Conservation (phyloP, 441 rosid species). For the Gossypium laxum region DNA sequence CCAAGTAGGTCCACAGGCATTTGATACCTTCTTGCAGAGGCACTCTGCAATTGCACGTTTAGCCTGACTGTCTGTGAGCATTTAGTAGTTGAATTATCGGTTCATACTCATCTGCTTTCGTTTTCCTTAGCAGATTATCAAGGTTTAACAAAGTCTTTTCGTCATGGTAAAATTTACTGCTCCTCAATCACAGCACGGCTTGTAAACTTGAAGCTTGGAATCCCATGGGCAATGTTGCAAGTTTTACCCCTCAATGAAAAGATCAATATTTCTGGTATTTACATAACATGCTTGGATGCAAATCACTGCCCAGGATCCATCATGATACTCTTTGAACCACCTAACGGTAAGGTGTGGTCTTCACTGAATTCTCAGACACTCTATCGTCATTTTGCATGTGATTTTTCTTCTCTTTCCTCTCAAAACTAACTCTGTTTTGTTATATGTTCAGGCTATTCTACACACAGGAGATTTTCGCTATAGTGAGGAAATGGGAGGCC, state of each 20-base stretch:
- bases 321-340: constrained; percentile 73
- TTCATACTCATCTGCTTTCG: background rate
- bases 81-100: background rate
- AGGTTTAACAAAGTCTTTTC: constrained; percentile 77
- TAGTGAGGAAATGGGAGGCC: constrained; percentile 44
- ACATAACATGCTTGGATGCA: constrained; percentile 81
- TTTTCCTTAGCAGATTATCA: constrained; percentile 67
- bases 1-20: background rate
- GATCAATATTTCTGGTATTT: constrained; percentile 47
- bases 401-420: background rate
- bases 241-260: constrained; percentile 65
- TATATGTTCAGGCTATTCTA: constrained; percentile 50
- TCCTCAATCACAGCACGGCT: constrained; percentile 76
- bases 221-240: constrained; percentile 67
- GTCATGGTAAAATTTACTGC: constrained; percentile 83
- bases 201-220: constrained; percentile 75
- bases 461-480: constrained; percentile 94
- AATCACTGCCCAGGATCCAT: constrained; percentile 93
- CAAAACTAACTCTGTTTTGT: constrained; percentile 6
- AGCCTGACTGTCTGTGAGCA: background rate
- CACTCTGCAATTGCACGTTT: background rate
- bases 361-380: constrained; percentile 11
- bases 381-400: background rate
- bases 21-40: constrained; percentile 1
- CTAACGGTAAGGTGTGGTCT: constrained; percentile 72